phyloP scores from a whole-genome alignment of 2,329 filamentous ascomycete genomes.

The Diaporthe sp. region DNA sequence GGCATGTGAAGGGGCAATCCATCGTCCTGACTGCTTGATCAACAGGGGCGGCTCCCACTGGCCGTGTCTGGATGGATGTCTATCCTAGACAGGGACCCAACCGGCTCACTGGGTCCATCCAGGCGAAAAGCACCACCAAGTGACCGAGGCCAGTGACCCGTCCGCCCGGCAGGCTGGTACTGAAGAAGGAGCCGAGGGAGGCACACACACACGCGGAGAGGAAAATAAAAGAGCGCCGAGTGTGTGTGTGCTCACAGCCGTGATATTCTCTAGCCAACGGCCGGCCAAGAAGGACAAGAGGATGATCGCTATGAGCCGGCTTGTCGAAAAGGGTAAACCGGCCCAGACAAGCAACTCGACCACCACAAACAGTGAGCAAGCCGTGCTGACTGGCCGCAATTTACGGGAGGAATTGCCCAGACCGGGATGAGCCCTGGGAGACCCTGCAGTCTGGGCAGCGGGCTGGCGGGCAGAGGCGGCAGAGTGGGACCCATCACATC shows the following conservation, averaged over 20 bases:
- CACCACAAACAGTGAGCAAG: neutral
- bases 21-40: conserved; percentile 23
- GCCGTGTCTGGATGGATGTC: neutral
- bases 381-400: conserved; percentile 1
- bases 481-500: conserved; percentile 8
- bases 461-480: conserved; percentile 14
- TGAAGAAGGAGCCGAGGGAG: neutral
- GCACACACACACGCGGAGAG: neutral
- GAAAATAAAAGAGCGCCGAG: neutral
- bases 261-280: conserved; percentile 14
- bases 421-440: conserved; percentile 22
- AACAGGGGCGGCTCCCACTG: conserved; percentile 27
- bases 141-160: conserved; percentile 3
- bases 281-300: conserved; percentile 28
- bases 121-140: neutral
- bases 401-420: conserved; percentile 25
- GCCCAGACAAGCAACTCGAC: conserved; percentile 5
- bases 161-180: neutral
- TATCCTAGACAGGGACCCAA: conserved; percentile 20
- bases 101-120: conserved; percentile 12
- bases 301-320: conserved; percentile 23
- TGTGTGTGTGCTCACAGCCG: neutral
- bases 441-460: conserved; percentile 20
- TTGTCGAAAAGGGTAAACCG: conserved; percentile 27
- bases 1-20: conserved; percentile 30